Evolutionary conservation across 2,329 filamentous ascomycete genomes (phyloP), one percentile per base, ranked within the genome.

Genomic region (Malbranchea cinnamomea): DNA sequence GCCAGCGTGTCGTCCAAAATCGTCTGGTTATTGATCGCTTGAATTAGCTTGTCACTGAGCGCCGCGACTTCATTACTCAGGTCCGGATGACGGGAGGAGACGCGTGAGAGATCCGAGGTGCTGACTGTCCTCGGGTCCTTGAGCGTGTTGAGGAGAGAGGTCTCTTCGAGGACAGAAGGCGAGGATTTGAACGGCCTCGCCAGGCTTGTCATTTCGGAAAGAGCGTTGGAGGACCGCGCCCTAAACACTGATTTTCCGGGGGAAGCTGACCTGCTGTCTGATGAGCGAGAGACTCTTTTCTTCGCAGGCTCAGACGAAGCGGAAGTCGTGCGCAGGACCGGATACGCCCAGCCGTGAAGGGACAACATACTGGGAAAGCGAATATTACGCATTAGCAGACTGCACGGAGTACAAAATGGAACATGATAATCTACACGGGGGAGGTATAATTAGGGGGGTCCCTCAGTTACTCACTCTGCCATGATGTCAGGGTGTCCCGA

Each of bases 11-110:
- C 89, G 54, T 95, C 89, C 25, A 98, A 68, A 13, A 71, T 76
- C 5, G 85, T 94, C 55, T 94, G 85, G 53, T 92, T 79, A 51
- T 98, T 98, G 57, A 98, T 94, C 25, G 89, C 87, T 48, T 89
- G 87, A 44, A 98, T 87, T 39, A 98, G 73, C 55, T 98, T 98
- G 28, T 84, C 87, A 57, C 84, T 95, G 18, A 98, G 64, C 5
- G 81, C 74, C 5, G 87, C 81, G 16, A 98, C 82, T 56, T 95
- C 89, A 41, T 65, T 65, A 49, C 68, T 75, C 24, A 77, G 49
- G 43, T 77, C 72, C 12, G 68, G 69, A 42, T 74, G 67, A 38
- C 56, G 57, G 15, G 54, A 52, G 10, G 43, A 40, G 5, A 50
- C 46, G 30, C 50, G 41, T 27, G 53, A 53, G 18, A 53, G 41